Evolutionary conservation across 2,329 filamentous ascomycete genomes (phyloP).

Genomic region (Apiospora phragmitis): DNA sequence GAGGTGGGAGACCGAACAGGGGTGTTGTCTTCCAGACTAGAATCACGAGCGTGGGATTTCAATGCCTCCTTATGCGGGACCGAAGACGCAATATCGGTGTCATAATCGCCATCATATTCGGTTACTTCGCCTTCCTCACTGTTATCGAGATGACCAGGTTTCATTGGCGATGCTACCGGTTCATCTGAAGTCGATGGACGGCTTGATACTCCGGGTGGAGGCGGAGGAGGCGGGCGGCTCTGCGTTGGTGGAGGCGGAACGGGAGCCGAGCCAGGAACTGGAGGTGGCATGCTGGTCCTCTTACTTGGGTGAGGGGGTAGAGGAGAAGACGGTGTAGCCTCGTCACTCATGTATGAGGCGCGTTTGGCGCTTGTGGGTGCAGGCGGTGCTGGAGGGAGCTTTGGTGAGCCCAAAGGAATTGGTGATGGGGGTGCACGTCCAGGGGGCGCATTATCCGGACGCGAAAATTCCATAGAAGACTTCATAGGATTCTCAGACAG

Average conservation of each 20-base stretch:
- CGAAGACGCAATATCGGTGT: slow-evolving; percentile 94
- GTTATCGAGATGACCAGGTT: slow-evolving; percentile 43
- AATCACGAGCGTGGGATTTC: slow-evolving; percentile 76
- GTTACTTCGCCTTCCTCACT: slow-evolving; percentile 79
- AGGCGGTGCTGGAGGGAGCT: slow-evolving; percentile 39
- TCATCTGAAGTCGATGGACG: slow-evolving; percentile 62
- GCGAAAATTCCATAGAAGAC: slow-evolving; percentile 31
- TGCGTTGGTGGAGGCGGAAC: slow-evolving; percentile 46
- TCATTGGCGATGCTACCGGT: slow-evolving; percentile 42
- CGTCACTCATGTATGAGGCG: slow-evolving; percentile 36
- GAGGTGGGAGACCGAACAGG: slow-evolving; percentile 57
- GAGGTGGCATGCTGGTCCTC: slow-evolving; percentile 58
- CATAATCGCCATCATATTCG: slow-evolving; percentile 97
- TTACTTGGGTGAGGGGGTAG: slow-evolving; percentile 43
- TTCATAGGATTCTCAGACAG: slow-evolving; percentile 56
- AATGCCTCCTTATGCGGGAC: slow-evolving; percentile 93
- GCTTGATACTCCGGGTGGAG: slow-evolving; percentile 52
- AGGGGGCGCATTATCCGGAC: slow-evolving; percentile 36
- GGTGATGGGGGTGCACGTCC: slow-evolving; percentile 45
- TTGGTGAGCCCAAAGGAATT: slow-evolving; percentile 44
- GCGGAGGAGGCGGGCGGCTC: slow-evolving; percentile 66
- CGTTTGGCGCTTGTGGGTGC: slow-evolving; percentile 26
- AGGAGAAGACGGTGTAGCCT: slow-evolving; percentile 40
- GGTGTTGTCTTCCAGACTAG: slow-evolving; percentile 71
- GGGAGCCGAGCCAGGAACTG: slow-evolving; percentile 58